A percentile compares a stretch with the other conserved stretches of the same genome.
Evolutionary conservation across 768 basidiomycete genomes (phyloP).

Genomic region (Tephrocybe sp.): DNA sequence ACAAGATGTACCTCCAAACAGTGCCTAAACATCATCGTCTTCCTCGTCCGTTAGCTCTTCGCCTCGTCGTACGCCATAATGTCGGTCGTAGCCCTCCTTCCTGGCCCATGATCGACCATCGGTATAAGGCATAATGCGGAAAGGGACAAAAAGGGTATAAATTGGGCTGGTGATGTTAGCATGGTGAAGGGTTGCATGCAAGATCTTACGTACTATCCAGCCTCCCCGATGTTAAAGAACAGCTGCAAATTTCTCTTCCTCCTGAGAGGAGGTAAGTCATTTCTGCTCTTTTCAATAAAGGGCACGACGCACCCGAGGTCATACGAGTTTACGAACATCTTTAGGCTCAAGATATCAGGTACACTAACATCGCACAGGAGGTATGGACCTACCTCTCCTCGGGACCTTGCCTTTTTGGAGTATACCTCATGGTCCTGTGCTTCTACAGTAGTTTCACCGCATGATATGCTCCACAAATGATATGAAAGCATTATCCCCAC

Average conservation of each 20-base stretch:
- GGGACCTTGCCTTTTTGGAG: constrained; percentile 56
- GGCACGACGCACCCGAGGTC: constrained; percentile 65
- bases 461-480: constrained; percentile 67
- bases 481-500: constrained; percentile 70
- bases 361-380: background rate
- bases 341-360: background rate
- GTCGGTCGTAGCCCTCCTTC: constrained; percentile 56
- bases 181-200: background rate
- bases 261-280: constrained; percentile 22
- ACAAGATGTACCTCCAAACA: no score
- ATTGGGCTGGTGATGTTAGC: constrained; percentile 47
- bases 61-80: constrained; percentile 61
- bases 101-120: constrained; percentile 85
- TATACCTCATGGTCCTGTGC: constrained; percentile 85
- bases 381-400: constrained; percentile 59
- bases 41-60: constrained; percentile 92
- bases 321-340: constrained; percentile 89
- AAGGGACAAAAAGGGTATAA: constrained; percentile 79
- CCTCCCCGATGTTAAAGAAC: constrained; percentile 84
- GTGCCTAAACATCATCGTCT: constrained; percentile 41
- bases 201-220: constrained; percentile 68
- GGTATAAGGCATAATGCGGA: constrained; percentile 76
- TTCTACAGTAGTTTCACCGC: constrained; percentile 89
- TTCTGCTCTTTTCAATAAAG: background rate
- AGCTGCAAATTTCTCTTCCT: constrained; percentile 66